Conservation (phyloP, 2,329 filamentous ascomycete species). For the Colletotrichum falcatum region DNA sequence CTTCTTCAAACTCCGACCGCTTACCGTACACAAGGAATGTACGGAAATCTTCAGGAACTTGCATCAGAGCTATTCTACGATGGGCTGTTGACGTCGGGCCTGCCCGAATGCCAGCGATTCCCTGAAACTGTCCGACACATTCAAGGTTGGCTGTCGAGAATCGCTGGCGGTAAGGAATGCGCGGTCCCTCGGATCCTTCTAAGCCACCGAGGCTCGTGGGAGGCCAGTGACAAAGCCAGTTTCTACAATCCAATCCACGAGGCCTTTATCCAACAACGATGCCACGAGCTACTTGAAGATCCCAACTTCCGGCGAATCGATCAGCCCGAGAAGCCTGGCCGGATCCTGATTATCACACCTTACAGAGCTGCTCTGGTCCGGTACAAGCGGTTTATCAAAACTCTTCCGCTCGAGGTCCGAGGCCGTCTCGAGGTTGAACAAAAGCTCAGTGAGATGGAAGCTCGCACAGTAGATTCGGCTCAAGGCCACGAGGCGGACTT, state of each 20-base stretch:
- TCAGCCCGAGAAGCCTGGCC: slow-evolving; percentile 46
- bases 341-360: slow-evolving; percentile 58
- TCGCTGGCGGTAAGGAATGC: slow-evolving; percentile 43
- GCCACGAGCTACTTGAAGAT: slow-evolving; percentile 49
- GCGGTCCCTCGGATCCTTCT: slow-evolving; percentile 54
- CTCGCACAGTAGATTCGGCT: slow-evolving; percentile 58
- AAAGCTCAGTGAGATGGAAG: slow-evolving; percentile 20
- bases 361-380: slow-evolving; percentile 54
- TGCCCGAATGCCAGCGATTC: slow-evolving; percentile 44
- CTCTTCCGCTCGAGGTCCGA: slow-evolving; percentile 19
- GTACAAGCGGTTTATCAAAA: slow-evolving; percentile 47
- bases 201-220: slow-evolving; percentile 45
- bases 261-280: slow-evolving; percentile 51
- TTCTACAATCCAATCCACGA: slow-evolving; percentile 57
- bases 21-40: slow-evolving; percentile 41
- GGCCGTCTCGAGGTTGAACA: slow-evolving; percentile 11
- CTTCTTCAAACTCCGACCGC: background rate
- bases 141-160: slow-evolving; percentile 46
- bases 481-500: slow-evolving; percentile 63
- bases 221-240: slow-evolving; percentile 49
- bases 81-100: slow-evolving; percentile 52
- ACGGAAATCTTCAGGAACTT: slow-evolving; percentile 54
- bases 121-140: slow-evolving; percentile 47
- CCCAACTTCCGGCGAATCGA: slow-evolving; percentile 49
- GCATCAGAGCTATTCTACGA: slow-evolving; percentile 58